These are phyloP conservation scores for Clathrospora elynae DNA, from an alignment of 2,329 filamentous ascomycete species.

Conservation along the genomic window DNA sequence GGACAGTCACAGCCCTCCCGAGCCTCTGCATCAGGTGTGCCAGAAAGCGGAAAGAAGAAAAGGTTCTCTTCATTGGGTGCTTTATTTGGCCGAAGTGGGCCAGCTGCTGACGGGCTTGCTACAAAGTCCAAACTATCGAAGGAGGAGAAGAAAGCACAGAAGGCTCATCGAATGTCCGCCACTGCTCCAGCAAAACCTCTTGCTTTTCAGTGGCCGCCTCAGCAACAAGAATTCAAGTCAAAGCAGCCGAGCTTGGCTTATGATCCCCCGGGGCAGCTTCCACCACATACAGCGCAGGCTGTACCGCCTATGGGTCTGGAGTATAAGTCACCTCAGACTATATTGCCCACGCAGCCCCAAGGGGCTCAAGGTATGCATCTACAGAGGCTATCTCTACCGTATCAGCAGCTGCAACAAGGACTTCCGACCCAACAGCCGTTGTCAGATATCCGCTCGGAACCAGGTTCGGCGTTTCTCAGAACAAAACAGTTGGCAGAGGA, in stretches of 20 bases:
- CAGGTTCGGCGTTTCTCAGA: slow-evolving; percentile 30
- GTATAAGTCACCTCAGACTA: slow-evolving; percentile 15
- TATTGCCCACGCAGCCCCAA: slow-evolving; percentile 19
- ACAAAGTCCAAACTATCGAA: slow-evolving; percentile 46
- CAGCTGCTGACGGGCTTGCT: slow-evolving; percentile 31
- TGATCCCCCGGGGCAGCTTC: slow-evolving; percentile 20
- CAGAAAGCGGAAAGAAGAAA: slow-evolving; percentile 49
- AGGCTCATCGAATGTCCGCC: slow-evolving; percentile 33
- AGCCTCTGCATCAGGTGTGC: slow-evolving; percentile 18
- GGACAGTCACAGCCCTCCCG: slow-evolving; percentile 20
- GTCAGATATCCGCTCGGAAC: slow-evolving; percentile 9
- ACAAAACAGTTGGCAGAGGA: slow-evolving; percentile 33
- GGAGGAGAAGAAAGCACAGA: slow-evolving; percentile 45
- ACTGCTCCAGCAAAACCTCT: slow-evolving; percentile 20
- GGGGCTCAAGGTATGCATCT: slow-evolving; percentile 18
- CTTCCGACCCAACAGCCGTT: slow-evolving; percentile 11
- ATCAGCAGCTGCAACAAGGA: slow-evolving; percentile 16
- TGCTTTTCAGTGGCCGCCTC: slow-evolving; percentile 22
- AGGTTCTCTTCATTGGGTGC: slow-evolving; percentile 53
- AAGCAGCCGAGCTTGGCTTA: slow-evolving; percentile 27
- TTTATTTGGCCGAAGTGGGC: slow-evolving; percentile 50
- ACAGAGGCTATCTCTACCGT: slow-evolving; percentile 17
- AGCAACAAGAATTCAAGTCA: slow-evolving; percentile 21
- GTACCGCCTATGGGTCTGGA: slow-evolving; percentile 24
- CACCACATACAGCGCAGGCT: slow-evolving; percentile 22